Evolutionary conservation across 2,329 filamentous ascomycete species (phyloP).

Genomic region (Sclerotinia nivalis): DNA sequence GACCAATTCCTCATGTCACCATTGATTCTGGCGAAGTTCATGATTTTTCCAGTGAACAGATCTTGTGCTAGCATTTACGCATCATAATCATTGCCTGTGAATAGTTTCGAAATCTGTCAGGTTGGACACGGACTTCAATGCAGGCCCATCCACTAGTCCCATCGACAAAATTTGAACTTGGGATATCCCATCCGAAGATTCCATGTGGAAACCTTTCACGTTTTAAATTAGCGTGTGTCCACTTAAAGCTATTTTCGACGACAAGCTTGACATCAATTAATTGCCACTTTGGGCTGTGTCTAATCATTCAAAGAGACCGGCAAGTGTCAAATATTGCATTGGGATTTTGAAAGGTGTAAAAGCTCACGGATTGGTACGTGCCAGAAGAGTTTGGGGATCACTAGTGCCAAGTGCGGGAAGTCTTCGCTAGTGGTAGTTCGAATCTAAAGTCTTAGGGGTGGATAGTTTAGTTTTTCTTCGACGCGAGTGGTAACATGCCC

Average conservation of each 20-base stretch:
- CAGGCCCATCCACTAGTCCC: background rate
- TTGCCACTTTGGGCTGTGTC: background rate
- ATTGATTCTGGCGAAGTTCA: background rate
- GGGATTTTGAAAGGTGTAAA: background rate
- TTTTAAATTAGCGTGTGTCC: background rate
- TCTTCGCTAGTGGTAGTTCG: background rate
- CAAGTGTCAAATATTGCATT: background rate
- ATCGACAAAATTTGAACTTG: background rate
- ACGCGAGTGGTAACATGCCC: background rate
- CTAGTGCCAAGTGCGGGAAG: constrained; percentile 1
- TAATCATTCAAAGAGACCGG: background rate
- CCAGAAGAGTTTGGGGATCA: constrained; percentile 13
- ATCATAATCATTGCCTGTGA: background rate
- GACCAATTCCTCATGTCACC: background rate
- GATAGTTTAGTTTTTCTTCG: background rate
- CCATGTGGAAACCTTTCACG: background rate
- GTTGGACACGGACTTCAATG: constrained; percentile 9
- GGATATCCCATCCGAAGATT: background rate
- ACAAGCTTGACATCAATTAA: background rate
- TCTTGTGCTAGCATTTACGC: background rate
- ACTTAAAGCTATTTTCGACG: background rate
- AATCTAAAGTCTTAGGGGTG: background rate
- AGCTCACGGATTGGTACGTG: background rate
- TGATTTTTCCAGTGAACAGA: background rate
- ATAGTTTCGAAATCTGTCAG: background rate